phyloP scores from a whole-genome alignment of 805 yeast species.

The Sugiyamaella americana region DNA sequence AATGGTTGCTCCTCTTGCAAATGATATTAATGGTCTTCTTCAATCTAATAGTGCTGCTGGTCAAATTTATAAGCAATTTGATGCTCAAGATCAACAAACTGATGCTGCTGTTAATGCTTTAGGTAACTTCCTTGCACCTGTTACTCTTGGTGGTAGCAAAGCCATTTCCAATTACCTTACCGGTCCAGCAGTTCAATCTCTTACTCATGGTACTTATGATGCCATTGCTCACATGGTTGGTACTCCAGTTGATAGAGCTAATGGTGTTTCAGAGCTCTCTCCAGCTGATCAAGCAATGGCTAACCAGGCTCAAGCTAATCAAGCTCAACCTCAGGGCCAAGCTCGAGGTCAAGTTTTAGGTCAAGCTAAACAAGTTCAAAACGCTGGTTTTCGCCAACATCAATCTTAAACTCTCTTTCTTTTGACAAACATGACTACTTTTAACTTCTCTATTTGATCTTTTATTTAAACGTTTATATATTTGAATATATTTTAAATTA shows the following conservation, averaged over 20 bases:
- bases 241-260: constrained; percentile 6
- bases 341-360: too few relatives aligned
- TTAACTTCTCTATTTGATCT: too few relatives aligned
- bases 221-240: constrained; percentile 11
- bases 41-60: constrained; percentile 12
- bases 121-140: constrained; percentile 11
- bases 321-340: not conserved
- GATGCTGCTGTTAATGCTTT: constrained; percentile 10
- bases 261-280: constrained; percentile 3
- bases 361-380: too few relatives aligned
- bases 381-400: too few relatives aligned
- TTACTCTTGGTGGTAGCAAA: constrained; percentile 11
- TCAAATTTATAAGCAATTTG: constrained; percentile 9
- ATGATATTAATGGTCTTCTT: constrained; percentile 2
- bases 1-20: constrained; percentile 11
- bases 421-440: too few relatives aligned
- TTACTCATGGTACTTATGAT: constrained; percentile 16
- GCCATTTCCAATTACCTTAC: constrained; percentile 9
- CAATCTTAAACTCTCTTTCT: too few relatives aligned
- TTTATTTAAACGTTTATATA: too few relatives aligned
- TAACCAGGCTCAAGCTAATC: not conserved
- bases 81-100: constrained; percentile 11
- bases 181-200: constrained; percentile 15
- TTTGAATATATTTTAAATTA: too few relatives aligned
- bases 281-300: constrained; percentile 4